Evolutionary conservation across 1,284 basidiomycete genomes (phyloP).

Genomic region (Ustilago cynodontis): DNA sequence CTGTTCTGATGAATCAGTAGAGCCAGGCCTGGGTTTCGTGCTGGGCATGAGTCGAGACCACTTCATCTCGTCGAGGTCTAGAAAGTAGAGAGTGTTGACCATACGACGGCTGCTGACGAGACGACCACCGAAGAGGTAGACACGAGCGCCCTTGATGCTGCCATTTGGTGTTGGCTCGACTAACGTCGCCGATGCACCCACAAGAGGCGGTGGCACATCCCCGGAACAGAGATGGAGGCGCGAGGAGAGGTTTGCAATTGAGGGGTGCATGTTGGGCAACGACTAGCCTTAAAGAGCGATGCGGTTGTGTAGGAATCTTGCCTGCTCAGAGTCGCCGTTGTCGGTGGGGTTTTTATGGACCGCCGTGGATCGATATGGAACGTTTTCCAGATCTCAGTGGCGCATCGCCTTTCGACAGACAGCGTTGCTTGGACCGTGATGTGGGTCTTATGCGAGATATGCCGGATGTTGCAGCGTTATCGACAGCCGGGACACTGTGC

Average conservation of each 20-base stretch:
- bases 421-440: background rate
- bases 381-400: background rate
- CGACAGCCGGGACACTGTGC: background rate
- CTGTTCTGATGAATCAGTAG: conserved; percentile 18
- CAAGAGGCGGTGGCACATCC: conserved; percentile 62
- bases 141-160: conserved; percentile 16
- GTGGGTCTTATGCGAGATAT: background rate
- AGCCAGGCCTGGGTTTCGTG: conserved; percentile 7
- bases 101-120: conserved; percentile 63
- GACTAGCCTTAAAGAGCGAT: background rate
- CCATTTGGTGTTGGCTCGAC: conserved; percentile 42
- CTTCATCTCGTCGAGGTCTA: conserved; percentile 56
- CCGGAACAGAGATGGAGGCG: conserved; percentile 53
- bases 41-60: conserved; percentile 46
- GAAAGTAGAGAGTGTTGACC: conserved; percentile 60
- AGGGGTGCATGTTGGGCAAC: conserved; percentile 38
- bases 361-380: no score
- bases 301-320: background rate
- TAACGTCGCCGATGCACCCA: conserved; percentile 62
- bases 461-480: background rate
- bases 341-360: background rate
- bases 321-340: no score
- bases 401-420: background rate
- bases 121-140: conserved; percentile 65
- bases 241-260: conserved; percentile 51